Conservation (phyloP, 176 grass and related monocot genomes). For the Poa annua region DNA sequence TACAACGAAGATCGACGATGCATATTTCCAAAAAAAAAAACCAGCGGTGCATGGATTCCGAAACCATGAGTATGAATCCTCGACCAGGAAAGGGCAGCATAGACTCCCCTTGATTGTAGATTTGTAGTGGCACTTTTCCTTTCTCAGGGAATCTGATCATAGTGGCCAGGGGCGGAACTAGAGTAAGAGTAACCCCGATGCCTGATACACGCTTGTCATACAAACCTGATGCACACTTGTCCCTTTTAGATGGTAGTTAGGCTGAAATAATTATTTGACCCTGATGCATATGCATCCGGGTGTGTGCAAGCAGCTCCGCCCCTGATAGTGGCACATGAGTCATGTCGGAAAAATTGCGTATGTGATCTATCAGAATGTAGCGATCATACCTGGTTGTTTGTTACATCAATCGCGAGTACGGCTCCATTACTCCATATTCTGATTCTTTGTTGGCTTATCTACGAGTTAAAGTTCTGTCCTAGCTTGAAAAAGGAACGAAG, state of each 20-base stretch:
- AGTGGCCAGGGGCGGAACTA: no score
- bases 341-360: not conserved
- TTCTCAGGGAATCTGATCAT: not conserved
- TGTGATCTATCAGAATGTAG: not conserved
- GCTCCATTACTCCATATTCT: not conserved
- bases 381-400: not conserved
- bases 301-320: no score
- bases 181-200: no score
- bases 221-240: no score
- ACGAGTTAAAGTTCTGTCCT: not conserved
- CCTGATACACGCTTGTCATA: no score
- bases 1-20: not conserved
- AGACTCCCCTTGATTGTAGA: not conserved
- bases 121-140: not conserved
- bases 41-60: not conserved
- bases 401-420: not conserved
- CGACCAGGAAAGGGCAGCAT: not conserved
- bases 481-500: not conserved
- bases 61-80: not conserved
- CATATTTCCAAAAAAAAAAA: not conserved
- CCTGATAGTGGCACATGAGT: not conserved
- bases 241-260: no score
- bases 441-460: conserved; percentile 1
- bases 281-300: no score
- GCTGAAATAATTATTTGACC: no score